Base-by-base conservation (phyloP, 1,284 basidiomycete species). In the Phellinidium pouzarii region DNA sequence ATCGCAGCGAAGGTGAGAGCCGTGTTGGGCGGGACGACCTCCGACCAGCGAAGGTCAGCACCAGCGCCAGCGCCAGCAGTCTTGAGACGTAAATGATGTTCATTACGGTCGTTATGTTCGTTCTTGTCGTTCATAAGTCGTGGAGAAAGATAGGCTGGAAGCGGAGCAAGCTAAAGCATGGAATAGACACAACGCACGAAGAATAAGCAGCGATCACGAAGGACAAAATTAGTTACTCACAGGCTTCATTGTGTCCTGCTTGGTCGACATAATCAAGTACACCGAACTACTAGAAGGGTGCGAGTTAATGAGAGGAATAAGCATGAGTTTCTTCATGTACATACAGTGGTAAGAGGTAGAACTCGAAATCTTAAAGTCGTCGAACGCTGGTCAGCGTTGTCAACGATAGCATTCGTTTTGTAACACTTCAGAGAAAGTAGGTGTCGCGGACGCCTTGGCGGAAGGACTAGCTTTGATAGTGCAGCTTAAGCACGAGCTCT, bases 1-100 rank as follows among this genome's bases (percentile, higher is more conserved):
- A 81, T 65, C 5, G 78, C 78, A 4, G 77, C 78, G 58, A 81
- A 81, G 7, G 75, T 78, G 57, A 81, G 68, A 2, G 73, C 77
- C 23, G 74, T 69, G 52, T 76, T 73, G 3, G 78, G 77, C 19
- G 78, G 77, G 8, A 79, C 67, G 48, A 79, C 64, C 38, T 79
- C 73, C 9, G 79, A 80, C 78, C 78, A 81, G 37, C 75, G 72
- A 47, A 64, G 67, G 36, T 56, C 57, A 48, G 14, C 42, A 14
- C 40, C 29, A n/a, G 14, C 3, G 31, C 31, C 31, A 11, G 6
- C 31, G 31, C 7, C 31, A 11, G n/a, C 9, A 14, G 41, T 7
- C 4, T 20, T 22, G 14, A 19, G n/a, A 17, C 20, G 17, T 19
- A 11, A 9, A n/a, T 37, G 17, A 12, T 8, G 27, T 31, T 34